Evolutionary conservation across 106 monocot genomes (phyloP).

Genomic region (Xerophyta viscosa): DNA sequence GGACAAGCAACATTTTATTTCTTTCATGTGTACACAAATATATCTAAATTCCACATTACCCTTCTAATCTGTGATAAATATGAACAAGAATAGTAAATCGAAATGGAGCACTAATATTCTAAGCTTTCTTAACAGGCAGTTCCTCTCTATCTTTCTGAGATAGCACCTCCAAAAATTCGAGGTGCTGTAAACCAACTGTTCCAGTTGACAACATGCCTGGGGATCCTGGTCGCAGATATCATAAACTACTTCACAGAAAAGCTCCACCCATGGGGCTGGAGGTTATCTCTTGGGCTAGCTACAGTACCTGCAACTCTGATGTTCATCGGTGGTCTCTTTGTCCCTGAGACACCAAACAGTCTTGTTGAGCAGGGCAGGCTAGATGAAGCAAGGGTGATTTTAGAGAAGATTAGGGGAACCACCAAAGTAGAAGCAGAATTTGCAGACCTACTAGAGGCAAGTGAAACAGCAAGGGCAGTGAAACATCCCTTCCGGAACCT

Average conservation of each 20-base stretch:
- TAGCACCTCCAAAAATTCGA: conserved; percentile 44
- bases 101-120: too few species aligned
- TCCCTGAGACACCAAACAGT: conserved; percentile 51
- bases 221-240: conserved; percentile 42
- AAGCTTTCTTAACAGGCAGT: conserved; percentile 37
- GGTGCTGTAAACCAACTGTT: conserved; percentile 63
- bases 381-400: conserved; percentile 29
- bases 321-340: conserved; percentile 41
- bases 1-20: too few species aligned
- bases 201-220: conserved; percentile 41
- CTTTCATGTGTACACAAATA: too few species aligned
- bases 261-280: conserved; percentile 68
- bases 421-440: conserved; percentile 34
- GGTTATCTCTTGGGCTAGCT: conserved; percentile 54
- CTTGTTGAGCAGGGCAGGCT: conserved; percentile 39
- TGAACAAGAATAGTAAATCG: too few species aligned
- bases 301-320: conserved; percentile 42
- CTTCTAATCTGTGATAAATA: too few species aligned
- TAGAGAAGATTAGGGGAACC: conserved; percentile 34
- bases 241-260: conserved; percentile 63
- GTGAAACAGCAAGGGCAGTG: conserved; percentile 30
- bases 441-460: conserved; percentile 42
- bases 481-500: conserved; percentile 48
- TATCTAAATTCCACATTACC: too few species aligned
- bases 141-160: conserved; percentile 68